phyloP scores from a whole-genome alignment of 176 grass and related monocot genomes.

The Typha latifolia region DNA sequence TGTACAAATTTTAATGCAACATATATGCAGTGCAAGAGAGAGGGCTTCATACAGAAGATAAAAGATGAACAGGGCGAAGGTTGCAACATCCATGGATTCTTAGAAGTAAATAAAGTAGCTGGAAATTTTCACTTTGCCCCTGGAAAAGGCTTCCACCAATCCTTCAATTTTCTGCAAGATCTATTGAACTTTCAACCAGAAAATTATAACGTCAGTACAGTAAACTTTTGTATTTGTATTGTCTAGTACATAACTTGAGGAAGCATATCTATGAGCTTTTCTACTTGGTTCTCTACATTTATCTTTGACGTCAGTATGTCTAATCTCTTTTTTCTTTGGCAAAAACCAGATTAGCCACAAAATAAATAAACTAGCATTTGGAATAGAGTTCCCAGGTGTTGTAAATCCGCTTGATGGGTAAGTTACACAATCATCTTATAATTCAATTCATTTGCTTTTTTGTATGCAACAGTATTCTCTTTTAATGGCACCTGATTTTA shows the following conservation, averaged over 20 bases:
- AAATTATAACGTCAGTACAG: conserved; percentile 80
- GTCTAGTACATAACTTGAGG: not conserved
- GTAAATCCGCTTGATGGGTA: conserved; percentile 99
- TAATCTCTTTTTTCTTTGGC: conserved; percentile 23
- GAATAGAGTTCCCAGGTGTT: conserved; percentile 87
- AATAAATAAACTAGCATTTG: conserved; percentile 99
- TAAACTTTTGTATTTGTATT: conserved; percentile 12
- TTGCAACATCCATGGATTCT: conserved; percentile 87
- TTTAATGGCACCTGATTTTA: conserved; percentile 18
- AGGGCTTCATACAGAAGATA: conserved; percentile 83
- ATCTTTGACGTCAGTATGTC: not conserved
- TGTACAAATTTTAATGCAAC: not conserved
- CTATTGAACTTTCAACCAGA: conserved; percentile 87
- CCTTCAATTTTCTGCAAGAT: conserved; percentile 86
- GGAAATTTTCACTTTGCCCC: conserved; percentile 99
- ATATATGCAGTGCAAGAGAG: conserved; percentile 76
- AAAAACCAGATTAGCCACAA: conserved; percentile 89
- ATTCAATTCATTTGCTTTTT: conserved; percentile 5
- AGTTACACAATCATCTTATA: conserved; percentile 9
- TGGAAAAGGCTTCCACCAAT: conserved; percentile 86
- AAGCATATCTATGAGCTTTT: conserved; percentile 1
- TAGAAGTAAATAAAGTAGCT: conserved; percentile 98
- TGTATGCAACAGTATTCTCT: conserved; percentile 26
- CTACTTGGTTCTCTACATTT: not conserved
- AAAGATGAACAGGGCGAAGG: conserved; percentile 97